phyloP scores from a whole-genome alignment of 202 grass and related monocot species.

The Eragrostis tef region DNA sequence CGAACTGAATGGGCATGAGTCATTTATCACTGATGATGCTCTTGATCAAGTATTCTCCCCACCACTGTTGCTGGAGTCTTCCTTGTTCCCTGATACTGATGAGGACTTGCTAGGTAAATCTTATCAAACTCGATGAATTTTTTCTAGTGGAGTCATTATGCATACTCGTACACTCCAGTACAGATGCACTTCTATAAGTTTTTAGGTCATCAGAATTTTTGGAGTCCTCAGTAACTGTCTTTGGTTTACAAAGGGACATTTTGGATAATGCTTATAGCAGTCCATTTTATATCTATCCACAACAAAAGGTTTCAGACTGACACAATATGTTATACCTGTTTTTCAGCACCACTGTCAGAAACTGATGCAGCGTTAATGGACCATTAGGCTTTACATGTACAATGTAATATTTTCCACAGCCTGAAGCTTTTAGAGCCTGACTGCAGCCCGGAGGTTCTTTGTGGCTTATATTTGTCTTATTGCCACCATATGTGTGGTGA shows the following conservation, averaged over 20 bases:
- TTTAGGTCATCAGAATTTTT: conserved; percentile 26
- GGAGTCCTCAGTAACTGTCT: neutral
- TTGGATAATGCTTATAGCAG: conserved; percentile 28
- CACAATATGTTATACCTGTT: conserved; percentile 32
- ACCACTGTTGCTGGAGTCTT: conserved; percentile 77
- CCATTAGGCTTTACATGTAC: conserved; percentile 60
- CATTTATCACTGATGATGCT: conserved; percentile 73
- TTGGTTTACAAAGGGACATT: conserved; percentile 7
- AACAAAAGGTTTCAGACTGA: conserved; percentile 24
- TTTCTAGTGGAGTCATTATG: conserved; percentile 29
- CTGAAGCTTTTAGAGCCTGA: conserved; percentile 51
- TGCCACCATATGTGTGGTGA: conserved; percentile 29
- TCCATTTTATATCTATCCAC: neutral
- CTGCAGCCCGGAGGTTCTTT: conserved; percentile 5
- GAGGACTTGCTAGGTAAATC: conserved; percentile 95
- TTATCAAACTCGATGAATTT: neutral
- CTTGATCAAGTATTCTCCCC: conserved; percentile 98
- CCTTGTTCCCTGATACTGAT: conserved; percentile 75
- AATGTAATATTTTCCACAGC: conserved; percentile 49
- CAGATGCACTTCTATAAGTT: neutral
- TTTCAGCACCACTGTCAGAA: conserved; percentile 87
- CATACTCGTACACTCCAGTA: conserved; percentile 1
- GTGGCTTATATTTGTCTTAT: conserved; percentile 9
- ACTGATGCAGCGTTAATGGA: conserved; percentile 91
- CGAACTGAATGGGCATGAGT: conserved; percentile 54